phyloP scores from a whole-genome alignment of 176 grass and related monocot species.

The Secale cereale region DNA sequence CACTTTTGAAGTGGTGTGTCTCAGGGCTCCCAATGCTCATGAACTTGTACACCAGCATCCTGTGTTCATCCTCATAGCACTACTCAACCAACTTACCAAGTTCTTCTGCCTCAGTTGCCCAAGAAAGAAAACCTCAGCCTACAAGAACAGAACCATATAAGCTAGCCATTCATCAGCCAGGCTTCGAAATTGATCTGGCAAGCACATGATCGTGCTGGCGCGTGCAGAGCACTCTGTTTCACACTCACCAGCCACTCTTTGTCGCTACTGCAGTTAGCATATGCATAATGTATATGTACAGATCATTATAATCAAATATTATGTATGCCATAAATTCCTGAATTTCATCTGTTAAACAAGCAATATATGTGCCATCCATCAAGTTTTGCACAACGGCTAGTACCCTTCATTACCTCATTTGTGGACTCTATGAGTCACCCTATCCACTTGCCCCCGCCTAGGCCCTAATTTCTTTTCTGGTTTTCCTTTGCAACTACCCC shows the following conservation, averaged over 20 bases:
- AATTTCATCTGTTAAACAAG: too few species aligned
- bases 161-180: neutral
- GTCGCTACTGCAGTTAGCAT: slow-evolving; percentile 16
- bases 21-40: slow-evolving; percentile 71
- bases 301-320: too few species aligned
- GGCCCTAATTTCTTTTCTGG: too few species aligned
- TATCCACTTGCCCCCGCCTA: too few species aligned
- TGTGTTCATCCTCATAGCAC: slow-evolving; percentile 72
- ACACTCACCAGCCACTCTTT: slow-evolving; percentile 89
- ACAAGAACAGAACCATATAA: neutral
- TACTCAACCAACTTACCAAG: slow-evolving; percentile 76
- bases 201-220: too few species aligned
- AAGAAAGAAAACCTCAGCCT: slow-evolving; percentile 94
- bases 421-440: too few species aligned
- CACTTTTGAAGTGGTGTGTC: slow-evolving; percentile 90
- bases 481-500: too few species aligned
- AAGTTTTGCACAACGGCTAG: too few species aligned
- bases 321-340: too few species aligned
- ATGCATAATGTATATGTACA: too few species aligned
- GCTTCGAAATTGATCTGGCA: neutral
- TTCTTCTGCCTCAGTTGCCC: slow-evolving; percentile 76
- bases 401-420: too few species aligned
- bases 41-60: slow-evolving; percentile 88
- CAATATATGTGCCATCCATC: too few species aligned
- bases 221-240: neutral